phyloP scores from a whole-genome alignment of 176 grass and related monocot species.

The Musa beccarii region DNA sequence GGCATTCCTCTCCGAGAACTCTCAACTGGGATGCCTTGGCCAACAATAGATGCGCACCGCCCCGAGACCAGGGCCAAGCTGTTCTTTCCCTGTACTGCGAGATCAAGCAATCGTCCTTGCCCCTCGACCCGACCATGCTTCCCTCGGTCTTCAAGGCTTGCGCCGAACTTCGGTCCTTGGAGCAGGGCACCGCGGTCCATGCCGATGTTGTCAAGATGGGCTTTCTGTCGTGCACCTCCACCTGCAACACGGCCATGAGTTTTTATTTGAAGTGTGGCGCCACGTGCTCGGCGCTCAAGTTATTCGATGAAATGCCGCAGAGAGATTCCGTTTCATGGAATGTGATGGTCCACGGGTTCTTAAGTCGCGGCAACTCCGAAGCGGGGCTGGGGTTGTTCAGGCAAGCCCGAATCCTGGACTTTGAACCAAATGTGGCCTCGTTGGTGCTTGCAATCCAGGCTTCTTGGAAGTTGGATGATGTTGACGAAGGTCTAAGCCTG shows the following conservation, averaged over 20 bases:
- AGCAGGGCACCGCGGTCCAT: conserved; percentile 13
- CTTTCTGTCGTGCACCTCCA: conserved; percentile 11
- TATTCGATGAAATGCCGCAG: conserved; percentile 15
- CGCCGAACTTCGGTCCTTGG: neutral
- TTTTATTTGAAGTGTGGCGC: conserved; percentile 22
- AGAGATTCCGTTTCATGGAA: conserved; percentile 35
- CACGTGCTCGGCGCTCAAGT: conserved; percentile 4
- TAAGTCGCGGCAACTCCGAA: neutral
- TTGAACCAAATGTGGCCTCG: conserved; percentile 24
- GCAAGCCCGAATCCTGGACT: conserved; percentile 4
- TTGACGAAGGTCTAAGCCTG: conserved; percentile 21
- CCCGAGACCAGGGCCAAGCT: neutral
- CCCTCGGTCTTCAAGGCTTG: conserved; percentile 26
- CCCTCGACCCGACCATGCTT: conserved; percentile 11
- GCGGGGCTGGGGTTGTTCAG: conserved; percentile 2
- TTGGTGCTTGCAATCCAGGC: conserved; percentile 24
- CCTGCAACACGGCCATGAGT: conserved; percentile 31
- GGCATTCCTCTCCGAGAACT: neutral
- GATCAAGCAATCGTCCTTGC: neutral
- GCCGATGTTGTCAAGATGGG: conserved; percentile 32
- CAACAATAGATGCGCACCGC: neutral
- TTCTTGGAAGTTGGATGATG: conserved; percentile 18
- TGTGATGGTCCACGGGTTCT: conserved; percentile 25
- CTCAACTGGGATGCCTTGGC: neutral
- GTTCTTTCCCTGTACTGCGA: conserved; percentile 7